phyloP scores from a whole-genome alignment of 2,329 filamentous ascomycete genomes.

The Pseudogymnoascus sp. region DNA sequence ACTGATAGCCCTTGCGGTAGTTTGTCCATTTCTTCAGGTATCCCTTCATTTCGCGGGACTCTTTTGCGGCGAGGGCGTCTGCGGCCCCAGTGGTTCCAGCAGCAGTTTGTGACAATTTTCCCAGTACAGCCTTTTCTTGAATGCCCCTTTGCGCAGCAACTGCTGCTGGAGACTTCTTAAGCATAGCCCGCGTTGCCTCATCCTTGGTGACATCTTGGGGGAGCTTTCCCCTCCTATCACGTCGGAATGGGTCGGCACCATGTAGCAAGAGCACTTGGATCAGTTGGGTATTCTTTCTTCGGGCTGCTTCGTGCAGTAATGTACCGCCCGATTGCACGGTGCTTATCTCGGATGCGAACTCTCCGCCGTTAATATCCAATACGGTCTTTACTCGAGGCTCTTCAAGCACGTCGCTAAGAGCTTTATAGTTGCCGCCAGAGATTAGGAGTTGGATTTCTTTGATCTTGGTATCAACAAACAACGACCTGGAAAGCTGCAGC shows the following conservation, averaged over 20 bases:
- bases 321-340: conserved; percentile 83
- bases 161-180: conserved; percentile 91
- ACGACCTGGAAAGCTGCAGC: conserved; percentile 78
- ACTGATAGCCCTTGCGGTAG: conserved; percentile 92
- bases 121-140: conserved; percentile 92
- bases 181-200: conserved; percentile 75
- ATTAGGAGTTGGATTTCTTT: conserved; percentile 78
- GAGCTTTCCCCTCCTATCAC: conserved; percentile 90
- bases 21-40: conserved; percentile 99
- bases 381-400: conserved; percentile 79
- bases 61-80: conserved; percentile 65
- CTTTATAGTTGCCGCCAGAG: conserved; percentile 63
- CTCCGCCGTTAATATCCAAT: conserved; percentile 85
- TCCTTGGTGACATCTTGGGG: conserved; percentile 96
- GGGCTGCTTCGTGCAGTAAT: conserved; percentile 84
- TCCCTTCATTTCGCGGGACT: conserved; percentile 93
- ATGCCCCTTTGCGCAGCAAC: conserved; percentile 91
- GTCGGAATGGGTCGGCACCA: conserved; percentile 89
- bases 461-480: conserved; percentile 83
- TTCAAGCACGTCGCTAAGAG: conserved; percentile 70
- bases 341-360: conserved; percentile 72
- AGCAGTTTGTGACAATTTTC: conserved; percentile 52
- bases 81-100: conserved; percentile 46
- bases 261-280: conserved; percentile 88
- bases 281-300: conserved; percentile 76